A percentile compares a stretch with the other conserved stretches of the same genome.
These are phyloP conservation scores for Penicillium lagena DNA, from an alignment of 495 filamentous ascomycete species.

Conservation along the genomic window DNA sequence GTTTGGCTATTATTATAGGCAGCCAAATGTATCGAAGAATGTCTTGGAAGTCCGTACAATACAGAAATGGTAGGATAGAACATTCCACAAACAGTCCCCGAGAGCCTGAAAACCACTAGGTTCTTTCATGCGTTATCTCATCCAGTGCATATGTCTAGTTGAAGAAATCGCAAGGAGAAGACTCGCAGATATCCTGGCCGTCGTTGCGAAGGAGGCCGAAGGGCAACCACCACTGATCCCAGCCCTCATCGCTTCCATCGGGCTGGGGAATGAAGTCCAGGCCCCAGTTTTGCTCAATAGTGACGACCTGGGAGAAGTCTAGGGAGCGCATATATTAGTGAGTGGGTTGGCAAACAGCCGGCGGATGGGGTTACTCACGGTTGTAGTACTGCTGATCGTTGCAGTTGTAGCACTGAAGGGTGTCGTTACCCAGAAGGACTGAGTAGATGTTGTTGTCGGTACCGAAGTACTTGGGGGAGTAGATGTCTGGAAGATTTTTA, in stretches of 20 bases:
- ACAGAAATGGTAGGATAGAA: no score
- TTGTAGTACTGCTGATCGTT: slow-evolving; percentile 7
- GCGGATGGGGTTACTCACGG: not conserved
- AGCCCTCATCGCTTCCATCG: slow-evolving; percentile 10
- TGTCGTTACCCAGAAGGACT: slow-evolving; percentile 4
- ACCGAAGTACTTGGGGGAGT: slow-evolving; percentile 18
- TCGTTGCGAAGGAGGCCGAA: not conserved
- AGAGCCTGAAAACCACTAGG: no score
- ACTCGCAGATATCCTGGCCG: no score
- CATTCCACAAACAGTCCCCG: no score
- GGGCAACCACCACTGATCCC: slow-evolving; percentile 11
- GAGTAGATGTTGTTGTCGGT: slow-evolving; percentile 5
- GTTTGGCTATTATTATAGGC: no score
- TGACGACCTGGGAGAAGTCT: slow-evolving; percentile 8
- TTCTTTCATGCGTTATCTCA: no score
- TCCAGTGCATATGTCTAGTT: no score
- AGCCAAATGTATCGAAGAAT: no score
- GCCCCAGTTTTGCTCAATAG: slow-evolving; percentile 8
- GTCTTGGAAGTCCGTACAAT: no score
- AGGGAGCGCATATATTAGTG: no score
- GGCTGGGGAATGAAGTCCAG: slow-evolving; percentile 3
- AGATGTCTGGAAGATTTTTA: slow-evolving; percentile 11
- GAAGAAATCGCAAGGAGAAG: no score
- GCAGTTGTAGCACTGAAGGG: slow-evolving; percentile 4
- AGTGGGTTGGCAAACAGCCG: no score